A percentile compares a stretch with the other conserved stretches of the same genome.
Conservation (phyloP, 805 yeast genomes). For the Saccharomycopsis guyanensis region DNA sequence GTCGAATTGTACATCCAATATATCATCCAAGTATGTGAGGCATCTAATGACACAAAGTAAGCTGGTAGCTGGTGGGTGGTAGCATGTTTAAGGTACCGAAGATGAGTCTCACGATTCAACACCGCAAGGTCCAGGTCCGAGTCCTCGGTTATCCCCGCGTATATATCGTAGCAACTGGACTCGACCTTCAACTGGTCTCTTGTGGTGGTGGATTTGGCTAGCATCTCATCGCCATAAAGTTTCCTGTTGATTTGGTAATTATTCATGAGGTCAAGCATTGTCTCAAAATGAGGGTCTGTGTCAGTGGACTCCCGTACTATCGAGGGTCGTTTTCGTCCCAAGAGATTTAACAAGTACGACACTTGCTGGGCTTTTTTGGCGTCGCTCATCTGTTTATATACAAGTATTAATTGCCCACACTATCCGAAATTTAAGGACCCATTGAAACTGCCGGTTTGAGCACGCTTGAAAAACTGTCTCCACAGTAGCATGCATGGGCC, state of each 20-base stretch:
- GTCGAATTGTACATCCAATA: constrained; percentile 73
- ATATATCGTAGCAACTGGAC: constrained; percentile 26
- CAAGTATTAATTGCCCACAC: too few species aligned
- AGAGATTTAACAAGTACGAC: constrained; percentile 3
- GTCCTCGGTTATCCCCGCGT: constrained; percentile 26
- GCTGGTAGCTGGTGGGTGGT: constrained; percentile 41
- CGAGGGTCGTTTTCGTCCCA: constrained; percentile 10
- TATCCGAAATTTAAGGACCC: too few species aligned
- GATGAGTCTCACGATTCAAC: constrained; percentile 9
- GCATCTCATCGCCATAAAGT: background rate
- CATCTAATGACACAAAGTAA: constrained; percentile 55
- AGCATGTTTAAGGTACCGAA: constrained; percentile 28
- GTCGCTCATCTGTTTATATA: too few species aligned
- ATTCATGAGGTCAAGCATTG: constrained; percentile 4
- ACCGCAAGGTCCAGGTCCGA: constrained; percentile 4
- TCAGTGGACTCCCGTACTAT: constrained; percentile 10
- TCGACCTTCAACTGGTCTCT: constrained; percentile 35
- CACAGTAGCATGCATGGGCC: too few species aligned
- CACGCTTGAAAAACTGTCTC: too few species aligned
- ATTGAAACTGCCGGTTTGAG: too few species aligned
- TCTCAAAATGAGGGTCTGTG: constrained; percentile 22
- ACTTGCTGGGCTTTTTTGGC: background rate
- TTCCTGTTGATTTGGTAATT: constrained; percentile 19
- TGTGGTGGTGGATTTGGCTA: constrained; percentile 30
- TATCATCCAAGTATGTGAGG: constrained; percentile 86